phyloP scores from a whole-genome alignment of 2,329 filamentous ascomycete species.

The Podosphaera fusca region DNA sequence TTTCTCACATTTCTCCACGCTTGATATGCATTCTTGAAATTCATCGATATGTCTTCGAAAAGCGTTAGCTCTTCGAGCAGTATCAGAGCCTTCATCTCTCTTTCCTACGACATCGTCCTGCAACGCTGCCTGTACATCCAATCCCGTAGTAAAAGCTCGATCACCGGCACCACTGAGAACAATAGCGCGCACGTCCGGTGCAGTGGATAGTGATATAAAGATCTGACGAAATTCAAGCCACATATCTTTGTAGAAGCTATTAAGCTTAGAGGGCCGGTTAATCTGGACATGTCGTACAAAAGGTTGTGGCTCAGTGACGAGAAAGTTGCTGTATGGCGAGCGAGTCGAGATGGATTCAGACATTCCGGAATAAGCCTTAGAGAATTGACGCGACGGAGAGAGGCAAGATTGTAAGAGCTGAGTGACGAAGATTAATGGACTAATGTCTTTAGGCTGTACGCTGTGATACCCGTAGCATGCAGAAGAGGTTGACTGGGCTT shows the following conservation, averaged over 20 bases:
- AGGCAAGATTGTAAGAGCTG: too few species aligned
- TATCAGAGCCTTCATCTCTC: slow-evolving; percentile 22
- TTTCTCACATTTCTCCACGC: slow-evolving; percentile 74
- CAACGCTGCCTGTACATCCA: slow-evolving; percentile 56
- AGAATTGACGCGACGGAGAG: too few species aligned
- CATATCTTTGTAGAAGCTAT: slow-evolving; percentile 67
- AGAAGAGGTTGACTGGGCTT: too few species aligned
- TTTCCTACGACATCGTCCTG: slow-evolving; percentile 24
- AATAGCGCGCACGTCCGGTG: slow-evolving; percentile 51
- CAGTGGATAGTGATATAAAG: slow-evolving; percentile 48
- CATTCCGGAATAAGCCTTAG: background rate
- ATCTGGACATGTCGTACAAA: slow-evolving; percentile 82
- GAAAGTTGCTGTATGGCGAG: slow-evolving; percentile 17
- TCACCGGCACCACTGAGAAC: slow-evolving; percentile 64
- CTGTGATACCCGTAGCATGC: too few species aligned
- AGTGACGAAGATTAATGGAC: too few species aligned
- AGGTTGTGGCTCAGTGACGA: slow-evolving; percentile 44
- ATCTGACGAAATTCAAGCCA: slow-evolving; percentile 59
- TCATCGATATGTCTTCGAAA: slow-evolving; percentile 48
- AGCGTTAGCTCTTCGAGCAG: slow-evolving; percentile 36
- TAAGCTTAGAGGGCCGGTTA: slow-evolving; percentile 67
- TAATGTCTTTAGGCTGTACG: too few species aligned
- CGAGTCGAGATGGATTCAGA: background rate
- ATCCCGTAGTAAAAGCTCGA: slow-evolving; percentile 62
- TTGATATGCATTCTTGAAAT: slow-evolving; percentile 58